Percentiles rank a stretch among this genome's conserved stretches.
These are phyloP conservation scores for Boeremia lycopersici DNA, from an alignment of 2,329 filamentous ascomycete species.

Conservation along the genomic window DNA sequence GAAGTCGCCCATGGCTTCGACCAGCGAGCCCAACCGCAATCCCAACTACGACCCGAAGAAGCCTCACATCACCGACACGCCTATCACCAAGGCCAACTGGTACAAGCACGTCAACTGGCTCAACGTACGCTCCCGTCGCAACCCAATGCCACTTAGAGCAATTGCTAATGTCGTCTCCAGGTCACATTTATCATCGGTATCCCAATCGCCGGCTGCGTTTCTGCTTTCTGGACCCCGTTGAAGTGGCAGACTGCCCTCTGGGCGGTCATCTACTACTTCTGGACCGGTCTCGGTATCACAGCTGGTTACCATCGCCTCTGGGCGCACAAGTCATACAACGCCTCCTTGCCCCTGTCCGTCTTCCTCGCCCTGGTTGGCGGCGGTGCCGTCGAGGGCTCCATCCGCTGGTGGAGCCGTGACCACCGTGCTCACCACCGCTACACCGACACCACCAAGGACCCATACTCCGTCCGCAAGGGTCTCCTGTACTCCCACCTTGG, in stretches of 20 bases:
- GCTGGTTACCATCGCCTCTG: conserved; percentile 76
- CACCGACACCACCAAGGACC: conserved; percentile 60
- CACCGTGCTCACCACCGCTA: conserved; percentile 60
- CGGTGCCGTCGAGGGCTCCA: conserved; percentile 57
- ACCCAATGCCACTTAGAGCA: not conserved
- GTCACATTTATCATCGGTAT: conserved; percentile 79
- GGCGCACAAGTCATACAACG: conserved; percentile 60
- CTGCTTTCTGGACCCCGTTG: conserved; percentile 80
- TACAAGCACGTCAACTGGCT: conserved; percentile 95
- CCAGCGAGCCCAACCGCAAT: conserved; percentile 59
- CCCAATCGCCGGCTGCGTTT: conserved; percentile 74
- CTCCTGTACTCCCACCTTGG: conserved; percentile 58
- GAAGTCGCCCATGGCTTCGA: conserved; percentile 55
- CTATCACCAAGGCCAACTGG: conserved; percentile 84
- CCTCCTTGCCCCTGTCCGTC: conserved; percentile 52
- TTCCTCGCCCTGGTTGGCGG: conserved; percentile 57
- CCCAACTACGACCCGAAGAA: conserved; percentile 68
- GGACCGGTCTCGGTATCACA: conserved; percentile 72
- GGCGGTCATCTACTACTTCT: conserved; percentile 81
- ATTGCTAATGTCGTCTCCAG: conserved; percentile 59
- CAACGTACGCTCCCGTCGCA: conserved; percentile 62
- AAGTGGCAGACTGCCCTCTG: conserved; percentile 74
- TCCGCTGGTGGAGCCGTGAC: conserved; percentile 58
- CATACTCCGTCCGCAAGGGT: conserved; percentile 60
- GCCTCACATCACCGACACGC: conserved; percentile 82